Percentiles rank a stretch among this genome's conserved stretches.
Evolutionary conservation across 768 basidiomycete species (phyloP).

Genomic region (Agrocybe praecox): DNA sequence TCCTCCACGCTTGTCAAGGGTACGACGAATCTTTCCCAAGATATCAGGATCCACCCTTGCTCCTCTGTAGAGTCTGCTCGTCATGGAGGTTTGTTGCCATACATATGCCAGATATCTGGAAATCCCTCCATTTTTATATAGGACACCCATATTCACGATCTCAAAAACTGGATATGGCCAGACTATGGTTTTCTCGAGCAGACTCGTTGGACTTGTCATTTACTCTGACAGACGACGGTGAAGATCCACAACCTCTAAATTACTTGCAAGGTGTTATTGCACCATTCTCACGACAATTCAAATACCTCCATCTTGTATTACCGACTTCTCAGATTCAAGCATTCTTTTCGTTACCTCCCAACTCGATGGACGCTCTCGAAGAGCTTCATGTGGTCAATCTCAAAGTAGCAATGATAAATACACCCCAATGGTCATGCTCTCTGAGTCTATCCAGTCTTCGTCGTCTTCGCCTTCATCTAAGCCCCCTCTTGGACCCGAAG

Average conservation of each 20-base stretch:
- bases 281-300: no score
- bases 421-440: no score
- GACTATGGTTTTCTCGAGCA: conserved; percentile 12
- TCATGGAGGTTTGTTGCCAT: conserved; percentile 19
- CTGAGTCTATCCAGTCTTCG: conserved; percentile 2
- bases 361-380: no score
- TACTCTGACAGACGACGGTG: neutral
- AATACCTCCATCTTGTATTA: no score
- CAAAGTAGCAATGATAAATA: no score
- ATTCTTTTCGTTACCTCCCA: no score
- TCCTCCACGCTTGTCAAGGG: conserved; percentile 8
- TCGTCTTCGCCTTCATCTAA: conserved; percentile 14
- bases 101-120: conserved; percentile 22
- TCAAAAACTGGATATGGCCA: conserved; percentile 10
- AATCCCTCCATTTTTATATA: conserved; percentile 10
- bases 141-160: conserved; percentile 3
- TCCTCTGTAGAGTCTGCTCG: conserved; percentile 20
- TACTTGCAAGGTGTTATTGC: no score
- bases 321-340: no score
- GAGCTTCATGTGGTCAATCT: no score
- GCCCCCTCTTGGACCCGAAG: conserved; percentile 13
- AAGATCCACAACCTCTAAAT: no score
- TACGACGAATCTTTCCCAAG: conserved; percentile 11
- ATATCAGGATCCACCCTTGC: conserved; percentile 15
- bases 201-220: conserved; percentile 10